Conservation (phyloP, 2,329 filamentous ascomycete genomes). For the Parastagonospora avenae region DNA sequence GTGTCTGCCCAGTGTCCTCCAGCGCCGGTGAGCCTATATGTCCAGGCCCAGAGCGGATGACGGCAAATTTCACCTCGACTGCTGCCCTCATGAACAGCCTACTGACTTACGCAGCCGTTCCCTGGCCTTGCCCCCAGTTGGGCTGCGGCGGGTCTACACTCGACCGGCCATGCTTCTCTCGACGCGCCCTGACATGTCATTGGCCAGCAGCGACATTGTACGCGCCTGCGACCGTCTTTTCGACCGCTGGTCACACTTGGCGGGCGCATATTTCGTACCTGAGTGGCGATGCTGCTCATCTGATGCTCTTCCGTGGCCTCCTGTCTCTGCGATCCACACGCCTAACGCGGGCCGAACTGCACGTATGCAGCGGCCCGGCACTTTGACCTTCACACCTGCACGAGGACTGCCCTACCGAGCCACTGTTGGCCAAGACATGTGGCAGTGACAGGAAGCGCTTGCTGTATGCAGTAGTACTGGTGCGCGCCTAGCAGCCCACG, state of each 20-base stretch:
- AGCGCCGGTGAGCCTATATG: constrained; percentile 17
- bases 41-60: constrained; percentile 2
- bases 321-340: constrained; percentile 5
- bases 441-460: not conserved
- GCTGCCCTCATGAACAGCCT: constrained; percentile 16
- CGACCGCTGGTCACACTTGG: constrained; percentile 40
- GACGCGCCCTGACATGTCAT: constrained; percentile 27
- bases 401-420: not conserved
- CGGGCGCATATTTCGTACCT: constrained; percentile 33
- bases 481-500: not conserved
- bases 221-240: constrained; percentile 38
- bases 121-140: constrained; percentile 21
- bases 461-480: not conserved
- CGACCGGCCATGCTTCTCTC: constrained; percentile 18
- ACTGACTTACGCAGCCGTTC: constrained; percentile 32
- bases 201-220: constrained; percentile 25
- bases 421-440: not conserved
- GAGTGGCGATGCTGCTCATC: constrained; percentile 15
- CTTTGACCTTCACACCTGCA: not conserved
- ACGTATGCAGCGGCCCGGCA: constrained; percentile 13
- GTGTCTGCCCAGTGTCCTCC: constrained; percentile 3
- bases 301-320: not conserved
- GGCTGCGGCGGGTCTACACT: constrained; percentile 24
- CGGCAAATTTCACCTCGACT: constrained; percentile 11
- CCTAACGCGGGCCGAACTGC: constrained; percentile 3